A percentile compares a stretch with the other conserved stretches of the same genome.
These are phyloP conservation scores for Coemansia pectinata DNA, from an alignment of 192 early-diverging fungal genomes.

Conservation along the genomic window DNA sequence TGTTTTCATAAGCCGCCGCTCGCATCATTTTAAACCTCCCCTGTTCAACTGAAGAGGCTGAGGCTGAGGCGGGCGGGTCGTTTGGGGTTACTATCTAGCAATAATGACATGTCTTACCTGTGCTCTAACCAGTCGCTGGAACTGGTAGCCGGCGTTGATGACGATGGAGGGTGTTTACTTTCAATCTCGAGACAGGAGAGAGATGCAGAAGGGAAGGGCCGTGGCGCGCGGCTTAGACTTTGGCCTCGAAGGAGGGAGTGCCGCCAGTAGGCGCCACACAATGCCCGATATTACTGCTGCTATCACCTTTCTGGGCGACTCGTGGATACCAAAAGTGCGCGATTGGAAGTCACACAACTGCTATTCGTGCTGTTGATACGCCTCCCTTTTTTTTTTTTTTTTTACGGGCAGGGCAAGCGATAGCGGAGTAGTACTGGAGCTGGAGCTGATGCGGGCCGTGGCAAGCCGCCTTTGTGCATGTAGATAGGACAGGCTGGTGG, in stretches of 20 bases:
- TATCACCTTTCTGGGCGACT: constrained; percentile 10
- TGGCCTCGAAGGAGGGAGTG: background rate
- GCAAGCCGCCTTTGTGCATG: background rate
- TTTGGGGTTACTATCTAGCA: background rate
- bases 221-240: constrained; percentile 1
- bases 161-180: constrained; percentile 2
- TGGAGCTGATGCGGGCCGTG: background rate
- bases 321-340: constrained; percentile 4
- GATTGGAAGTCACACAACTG: background rate
- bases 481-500: background rate
- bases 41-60: background rate
- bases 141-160: background rate
- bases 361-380: background rate
- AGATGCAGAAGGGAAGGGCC: background rate
- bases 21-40: background rate
- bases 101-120: background rate
- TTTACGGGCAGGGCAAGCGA: background rate
- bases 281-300: background rate
- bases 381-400: background rate
- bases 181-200: background rate
- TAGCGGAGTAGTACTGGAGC: background rate
- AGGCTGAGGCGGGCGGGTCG: background rate
- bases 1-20: constrained; percentile 3
- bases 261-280: constrained; percentile 4
- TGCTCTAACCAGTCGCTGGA: background rate